Evolutionary conservation across 2,329 filamentous ascomycete genomes (phyloP).

Genomic region (Emmonsiellopsis sp.): DNA sequence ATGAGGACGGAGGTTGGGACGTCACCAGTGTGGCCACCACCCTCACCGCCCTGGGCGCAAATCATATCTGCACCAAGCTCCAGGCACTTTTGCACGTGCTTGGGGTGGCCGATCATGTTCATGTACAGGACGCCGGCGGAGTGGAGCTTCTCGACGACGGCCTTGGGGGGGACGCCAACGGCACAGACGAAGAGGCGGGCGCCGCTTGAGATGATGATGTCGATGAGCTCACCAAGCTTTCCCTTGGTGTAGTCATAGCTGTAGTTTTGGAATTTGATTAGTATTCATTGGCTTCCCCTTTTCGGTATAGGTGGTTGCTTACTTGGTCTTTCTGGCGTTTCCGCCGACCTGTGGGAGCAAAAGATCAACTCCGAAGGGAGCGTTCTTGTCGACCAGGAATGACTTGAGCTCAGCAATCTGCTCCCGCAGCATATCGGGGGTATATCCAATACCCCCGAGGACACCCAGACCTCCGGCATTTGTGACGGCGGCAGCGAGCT

Average conservation of each 20-base stretch:
- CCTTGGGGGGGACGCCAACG: constrained; percentile 83
- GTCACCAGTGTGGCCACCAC: constrained; percentile 91
- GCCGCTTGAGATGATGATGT: constrained; percentile 86
- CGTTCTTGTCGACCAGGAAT: constrained; percentile 79
- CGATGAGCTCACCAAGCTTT: constrained; percentile 82
- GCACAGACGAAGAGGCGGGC: constrained; percentile 93
- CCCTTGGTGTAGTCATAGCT: constrained; percentile 99
- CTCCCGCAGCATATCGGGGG: constrained; percentile 91
- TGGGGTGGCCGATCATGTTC: constrained; percentile 99
- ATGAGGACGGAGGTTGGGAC: constrained; percentile 88
- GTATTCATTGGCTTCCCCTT: neutral
- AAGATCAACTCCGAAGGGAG: constrained; percentile 89
- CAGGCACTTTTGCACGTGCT: constrained; percentile 95
- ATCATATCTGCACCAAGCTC: constrained; percentile 91
- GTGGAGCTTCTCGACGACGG: constrained; percentile 85
- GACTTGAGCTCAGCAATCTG: constrained; percentile 92
- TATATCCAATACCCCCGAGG: constrained; percentile 86
- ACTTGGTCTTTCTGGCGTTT: constrained; percentile 91
- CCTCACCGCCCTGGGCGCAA: constrained; percentile 96
- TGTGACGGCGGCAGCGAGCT: constrained; percentile 90
- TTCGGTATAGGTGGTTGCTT: constrained; percentile 9
- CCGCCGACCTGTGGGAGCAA: constrained; percentile 91
- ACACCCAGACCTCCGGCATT: constrained; percentile 96
- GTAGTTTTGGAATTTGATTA: neutral
- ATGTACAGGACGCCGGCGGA: constrained; percentile 83